phyloP scores from a whole-genome alignment of 1,284 basidiomycete species.

The Grifola frondosa region DNA sequence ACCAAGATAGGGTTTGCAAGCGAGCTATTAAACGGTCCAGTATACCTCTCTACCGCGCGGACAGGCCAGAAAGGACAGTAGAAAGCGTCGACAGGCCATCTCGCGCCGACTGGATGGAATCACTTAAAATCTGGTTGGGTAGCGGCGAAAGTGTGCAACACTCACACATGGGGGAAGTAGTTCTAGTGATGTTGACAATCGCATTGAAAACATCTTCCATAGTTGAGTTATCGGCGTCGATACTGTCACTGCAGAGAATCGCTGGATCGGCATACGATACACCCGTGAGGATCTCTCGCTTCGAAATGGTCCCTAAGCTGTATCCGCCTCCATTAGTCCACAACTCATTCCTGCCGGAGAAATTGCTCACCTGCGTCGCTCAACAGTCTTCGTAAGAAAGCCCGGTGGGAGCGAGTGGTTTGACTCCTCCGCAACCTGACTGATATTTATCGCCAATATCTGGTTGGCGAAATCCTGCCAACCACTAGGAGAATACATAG shows the following conservation, averaged over 20 bases:
- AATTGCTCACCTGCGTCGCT: no score
- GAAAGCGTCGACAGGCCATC: slow-evolving; percentile 7
- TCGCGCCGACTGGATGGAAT: slow-evolving; percentile 6
- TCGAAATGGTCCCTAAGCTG: no score
- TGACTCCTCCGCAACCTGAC: no score
- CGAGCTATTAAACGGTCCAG: slow-evolving; percentile 23
- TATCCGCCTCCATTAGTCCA: no score
- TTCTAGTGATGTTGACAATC: slow-evolving; percentile 11
- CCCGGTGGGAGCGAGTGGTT: no score
- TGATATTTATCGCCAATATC: no score
- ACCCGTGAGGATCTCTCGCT: no score
- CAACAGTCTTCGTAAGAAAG: no score
- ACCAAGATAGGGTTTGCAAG: slow-evolving; percentile 22
- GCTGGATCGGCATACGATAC: slow-evolving; percentile 7
- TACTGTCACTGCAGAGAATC: slow-evolving; percentile 19
- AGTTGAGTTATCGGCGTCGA: slow-evolving; percentile 10
- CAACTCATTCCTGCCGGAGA: no score
- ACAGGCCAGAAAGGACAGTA: slow-evolving; percentile 16
- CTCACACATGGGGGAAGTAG: slow-evolving; percentile 21
- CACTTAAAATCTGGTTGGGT: background rate
- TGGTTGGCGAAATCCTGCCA: slow-evolving; percentile 6
- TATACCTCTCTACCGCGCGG: slow-evolving; percentile 24
- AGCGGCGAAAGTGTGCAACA: background rate
- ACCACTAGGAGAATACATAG: background rate
- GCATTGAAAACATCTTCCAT: slow-evolving; percentile 18